Conservation (phyloP, 441 rosid species). For the Daphne laureola region DNA sequence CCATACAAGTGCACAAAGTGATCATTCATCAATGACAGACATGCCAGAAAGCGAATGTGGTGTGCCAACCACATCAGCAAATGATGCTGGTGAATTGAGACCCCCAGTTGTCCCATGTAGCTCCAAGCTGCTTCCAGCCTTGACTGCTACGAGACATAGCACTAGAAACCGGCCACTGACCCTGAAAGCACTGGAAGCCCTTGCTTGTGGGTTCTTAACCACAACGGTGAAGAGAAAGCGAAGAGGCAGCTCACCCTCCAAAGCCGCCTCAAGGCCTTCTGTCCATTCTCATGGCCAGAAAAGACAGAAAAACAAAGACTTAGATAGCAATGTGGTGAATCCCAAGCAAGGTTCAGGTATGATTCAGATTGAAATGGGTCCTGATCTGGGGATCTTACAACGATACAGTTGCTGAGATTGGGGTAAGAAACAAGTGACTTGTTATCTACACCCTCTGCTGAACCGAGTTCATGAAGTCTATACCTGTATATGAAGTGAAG, state of each 20-base stretch:
- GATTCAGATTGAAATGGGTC: background rate
- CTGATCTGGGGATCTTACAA: no score
- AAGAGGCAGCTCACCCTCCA: background rate
- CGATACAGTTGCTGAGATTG: no score
- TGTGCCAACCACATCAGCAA: conserved; percentile 13
- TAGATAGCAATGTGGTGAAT: background rate
- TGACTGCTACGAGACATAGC: conserved; percentile 13
- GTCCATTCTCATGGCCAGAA: background rate
- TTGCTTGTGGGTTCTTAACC: conserved; percentile 15
- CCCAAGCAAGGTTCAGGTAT: background rate
- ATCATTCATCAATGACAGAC: conserved; percentile 21
- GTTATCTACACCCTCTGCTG: background rate
- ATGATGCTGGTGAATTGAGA: conserved; percentile 11
- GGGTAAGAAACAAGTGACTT: no score
- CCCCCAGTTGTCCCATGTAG: conserved; percentile 7
- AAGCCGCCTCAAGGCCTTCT: background rate
- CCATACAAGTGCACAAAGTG: conserved; percentile 21
- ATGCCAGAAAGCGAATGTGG: conserved; percentile 13
- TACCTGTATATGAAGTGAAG: no score
- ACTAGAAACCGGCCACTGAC: conserved; percentile 17
- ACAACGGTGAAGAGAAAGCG: conserved; percentile 9
- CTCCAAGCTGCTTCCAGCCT: conserved; percentile 20
- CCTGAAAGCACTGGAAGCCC: conserved; percentile 19
- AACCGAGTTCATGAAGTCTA: background rate
- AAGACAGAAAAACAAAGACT: no score